Conservation (phyloP, 192 early-diverging fungal species). For the Cetraspora pellucida region DNA sequence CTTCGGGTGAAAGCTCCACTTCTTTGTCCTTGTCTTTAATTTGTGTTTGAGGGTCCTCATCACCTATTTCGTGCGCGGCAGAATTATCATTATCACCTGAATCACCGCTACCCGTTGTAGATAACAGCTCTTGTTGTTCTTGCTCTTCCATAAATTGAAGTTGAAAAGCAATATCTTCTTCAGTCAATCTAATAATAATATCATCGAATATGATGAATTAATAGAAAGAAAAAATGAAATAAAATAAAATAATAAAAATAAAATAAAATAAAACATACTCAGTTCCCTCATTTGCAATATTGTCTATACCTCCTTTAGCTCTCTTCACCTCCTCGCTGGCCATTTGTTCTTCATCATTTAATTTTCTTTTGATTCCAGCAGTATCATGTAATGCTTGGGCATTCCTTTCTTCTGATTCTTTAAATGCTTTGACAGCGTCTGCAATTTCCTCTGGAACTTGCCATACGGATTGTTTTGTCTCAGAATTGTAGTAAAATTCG, state of each 20-base stretch:
- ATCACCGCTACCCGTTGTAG: constrained; percentile 36
- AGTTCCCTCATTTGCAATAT: constrained; percentile 33
- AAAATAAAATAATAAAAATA: neutral
- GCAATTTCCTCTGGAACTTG: constrained; percentile 45
- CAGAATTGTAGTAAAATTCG: constrained; percentile 77
- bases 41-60: constrained; percentile 22
- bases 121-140: constrained; percentile 33
- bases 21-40: constrained; percentile 38
- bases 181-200: constrained; percentile 55
- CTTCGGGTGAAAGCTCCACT: constrained; percentile 40
- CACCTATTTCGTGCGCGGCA: neutral
- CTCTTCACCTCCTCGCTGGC: constrained; percentile 41
- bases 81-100: constrained; percentile 38
- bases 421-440: constrained; percentile 41
- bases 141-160: constrained; percentile 54
- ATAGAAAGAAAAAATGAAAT: neutral
- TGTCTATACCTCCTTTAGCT: neutral
- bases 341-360: constrained; percentile 11
- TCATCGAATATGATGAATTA: too few relatives aligned
- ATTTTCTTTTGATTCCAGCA: constrained; percentile 31
- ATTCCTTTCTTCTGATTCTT: constrained; percentile 32
- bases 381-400: constrained; percentile 21
- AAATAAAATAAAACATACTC: constrained; percentile 34
- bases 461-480: constrained; percentile 72
- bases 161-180: constrained; percentile 66